Evolutionary conservation across 495 filamentous ascomycete species (phyloP).

Genomic region (Podospora fimiseda): DNA sequence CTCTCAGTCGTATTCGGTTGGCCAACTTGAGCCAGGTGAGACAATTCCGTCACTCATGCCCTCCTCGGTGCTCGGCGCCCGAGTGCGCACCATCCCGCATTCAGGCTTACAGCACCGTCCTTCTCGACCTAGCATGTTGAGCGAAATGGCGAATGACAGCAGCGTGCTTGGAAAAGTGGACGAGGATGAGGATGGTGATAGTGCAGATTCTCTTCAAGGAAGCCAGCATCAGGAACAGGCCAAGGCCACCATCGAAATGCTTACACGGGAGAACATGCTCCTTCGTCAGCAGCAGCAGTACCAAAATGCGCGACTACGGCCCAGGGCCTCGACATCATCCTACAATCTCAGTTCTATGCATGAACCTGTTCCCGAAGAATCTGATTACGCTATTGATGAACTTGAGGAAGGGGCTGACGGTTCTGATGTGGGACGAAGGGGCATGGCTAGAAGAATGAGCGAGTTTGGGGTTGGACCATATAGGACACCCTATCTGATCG

Average conservation of each 20-base stretch:
- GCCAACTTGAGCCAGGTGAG: constrained; percentile 75
- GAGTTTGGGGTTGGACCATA: constrained; percentile 58
- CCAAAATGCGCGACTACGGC: constrained; percentile 54
- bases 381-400: constrained; percentile 65
- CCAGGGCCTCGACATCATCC: constrained; percentile 52
- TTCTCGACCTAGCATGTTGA: constrained; percentile 79
- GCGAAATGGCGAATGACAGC: constrained; percentile 67
- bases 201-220: constrained; percentile 50
- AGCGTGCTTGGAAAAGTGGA: constrained; percentile 67
- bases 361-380: constrained; percentile 62
- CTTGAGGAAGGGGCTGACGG: constrained; percentile 57
- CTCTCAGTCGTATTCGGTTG: constrained; percentile 95
- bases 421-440: constrained; percentile 50
- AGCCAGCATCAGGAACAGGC: constrained; percentile 52
- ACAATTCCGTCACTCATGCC: constrained; percentile 39
- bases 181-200: constrained; percentile 70
- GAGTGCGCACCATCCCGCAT: constrained; percentile 49
- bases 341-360: constrained; percentile 55
- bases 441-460: constrained; percentile 46
- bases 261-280: constrained; percentile 65
- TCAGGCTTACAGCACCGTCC: constrained; percentile 72
- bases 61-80: constrained; percentile 39
- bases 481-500: constrained; percentile 51
- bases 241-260: constrained; percentile 61
- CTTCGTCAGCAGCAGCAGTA: constrained; percentile 59